Conservation (phyloP, 192 early-diverging fungal genomes). For the Chytriomyces sp. region DNA sequence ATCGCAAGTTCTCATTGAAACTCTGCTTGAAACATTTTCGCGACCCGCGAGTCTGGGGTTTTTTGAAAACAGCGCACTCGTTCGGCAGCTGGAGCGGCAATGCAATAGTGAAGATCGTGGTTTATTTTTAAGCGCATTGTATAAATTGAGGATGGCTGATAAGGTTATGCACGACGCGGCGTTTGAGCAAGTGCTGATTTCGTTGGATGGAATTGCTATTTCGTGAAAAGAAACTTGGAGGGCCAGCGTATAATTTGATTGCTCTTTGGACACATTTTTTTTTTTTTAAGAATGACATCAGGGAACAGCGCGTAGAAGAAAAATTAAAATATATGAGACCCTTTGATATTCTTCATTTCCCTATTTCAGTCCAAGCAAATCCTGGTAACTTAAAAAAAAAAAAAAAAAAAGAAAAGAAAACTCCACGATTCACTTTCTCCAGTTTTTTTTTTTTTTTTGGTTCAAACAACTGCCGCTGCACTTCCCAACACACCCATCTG, state of each 20-base stretch:
- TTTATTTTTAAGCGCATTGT: not conserved
- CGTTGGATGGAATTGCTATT: not conserved
- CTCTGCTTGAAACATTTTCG: not conserved
- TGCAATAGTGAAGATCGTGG: not conserved
- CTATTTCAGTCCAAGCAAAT: too few relatives aligned
- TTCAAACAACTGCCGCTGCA: slow-evolving; percentile 3
- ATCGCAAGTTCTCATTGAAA: not conserved
- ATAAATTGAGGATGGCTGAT: not conserved
- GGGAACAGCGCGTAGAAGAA: too few relatives aligned
- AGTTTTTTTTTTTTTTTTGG: too few relatives aligned
- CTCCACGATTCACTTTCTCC: too few relatives aligned
- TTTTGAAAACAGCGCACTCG: not conserved
- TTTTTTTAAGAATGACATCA: too few relatives aligned
- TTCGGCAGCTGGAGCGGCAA: not conserved
- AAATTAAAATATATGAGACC: too few relatives aligned
- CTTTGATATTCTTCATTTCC: too few relatives aligned
- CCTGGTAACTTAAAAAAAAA: too few relatives aligned
- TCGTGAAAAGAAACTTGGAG: not conserved
- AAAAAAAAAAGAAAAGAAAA: too few relatives aligned
- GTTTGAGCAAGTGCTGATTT: not conserved
- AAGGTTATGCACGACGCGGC: not conserved
- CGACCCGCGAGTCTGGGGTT: not conserved
- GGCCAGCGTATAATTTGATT: too few relatives aligned
- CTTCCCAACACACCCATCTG: slow-evolving; percentile 41
- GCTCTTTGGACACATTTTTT: too few relatives aligned